These are phyloP conservation scores for Pythium vanterpoolii DNA, from an alignment of 352 stramenopile genomes.

Conservation along the genomic window DNA sequence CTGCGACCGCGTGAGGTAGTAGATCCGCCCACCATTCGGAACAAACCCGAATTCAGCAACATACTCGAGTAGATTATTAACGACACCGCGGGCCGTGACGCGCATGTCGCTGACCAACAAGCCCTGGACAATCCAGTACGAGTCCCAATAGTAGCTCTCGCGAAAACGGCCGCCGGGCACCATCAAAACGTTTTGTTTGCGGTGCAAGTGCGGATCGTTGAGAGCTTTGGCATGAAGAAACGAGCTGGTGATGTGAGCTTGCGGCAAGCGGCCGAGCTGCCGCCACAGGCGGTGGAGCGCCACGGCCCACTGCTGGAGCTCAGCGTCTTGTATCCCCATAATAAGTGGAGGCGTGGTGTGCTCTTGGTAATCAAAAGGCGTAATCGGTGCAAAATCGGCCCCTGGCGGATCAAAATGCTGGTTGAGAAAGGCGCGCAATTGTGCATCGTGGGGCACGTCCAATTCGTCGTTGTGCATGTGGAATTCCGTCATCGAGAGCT, in stretches of 20 bases:
- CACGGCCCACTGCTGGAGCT: slow-evolving; percentile 62
- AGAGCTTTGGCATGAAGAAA: slow-evolving; percentile 51
- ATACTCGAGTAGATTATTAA: slow-evolving; percentile 87
- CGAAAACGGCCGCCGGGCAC: slow-evolving; percentile 89
- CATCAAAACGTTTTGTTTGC: slow-evolving; percentile 66
- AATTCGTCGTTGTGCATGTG: slow-evolving; percentile 3
- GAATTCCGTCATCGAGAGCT: slow-evolving; percentile 56
- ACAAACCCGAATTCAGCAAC: slow-evolving; percentile 85
- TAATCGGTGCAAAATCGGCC: slow-evolving; percentile 67
- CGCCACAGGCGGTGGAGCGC: slow-evolving; percentile 75
- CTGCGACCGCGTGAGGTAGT: slow-evolving; percentile 90
- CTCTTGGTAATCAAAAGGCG: slow-evolving; percentile 66
- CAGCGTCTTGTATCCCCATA: slow-evolving; percentile 40
- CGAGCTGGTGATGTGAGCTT: slow-evolving; percentile 49
- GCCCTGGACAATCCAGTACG: slow-evolving; percentile 90
- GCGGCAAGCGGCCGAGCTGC: slow-evolving; percentile 56
- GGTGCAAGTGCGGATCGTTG: slow-evolving; percentile 28
- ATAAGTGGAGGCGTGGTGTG: slow-evolving; percentile 49
- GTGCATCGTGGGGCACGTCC: slow-evolving; percentile 26
- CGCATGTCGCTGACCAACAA: slow-evolving; percentile 83
- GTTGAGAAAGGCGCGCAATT: slow-evolving; percentile 65
- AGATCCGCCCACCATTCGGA: slow-evolving; percentile 88
- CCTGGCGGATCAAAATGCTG: slow-evolving; percentile 82
- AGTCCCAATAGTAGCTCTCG: slow-evolving; percentile 93
- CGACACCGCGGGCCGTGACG: slow-evolving; percentile 68